Base-by-base conservation (phyloP, 2,329 filamentous ascomycete species). In the Aspergillus costaricaensis region DNA sequence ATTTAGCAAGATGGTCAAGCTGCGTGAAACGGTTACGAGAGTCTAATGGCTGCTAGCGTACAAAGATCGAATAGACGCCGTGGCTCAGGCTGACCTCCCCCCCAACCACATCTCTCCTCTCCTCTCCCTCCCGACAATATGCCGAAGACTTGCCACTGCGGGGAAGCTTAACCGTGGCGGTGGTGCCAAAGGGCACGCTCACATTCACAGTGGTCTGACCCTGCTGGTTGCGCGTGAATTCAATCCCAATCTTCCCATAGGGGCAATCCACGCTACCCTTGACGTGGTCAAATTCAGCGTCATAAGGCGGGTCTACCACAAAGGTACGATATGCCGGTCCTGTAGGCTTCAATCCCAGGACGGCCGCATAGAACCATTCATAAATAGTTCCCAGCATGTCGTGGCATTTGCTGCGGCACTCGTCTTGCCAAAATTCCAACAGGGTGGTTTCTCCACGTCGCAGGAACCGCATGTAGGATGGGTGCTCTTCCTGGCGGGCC, bases 391-490 rank as follows among this genome's bases (percentile, higher is more conserved):
- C 80, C 6, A 82, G 70, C 79, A 82, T 81, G 63, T 82, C 80
- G 62, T 82, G 80, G 50, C 79, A 80, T 76, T 96, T 97, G 63
- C 80, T 81, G 76, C 96, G 91, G 17, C 91, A 90, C 69, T 88
- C 90, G 23, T 84, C 82, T 69, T 96, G 85, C 92, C 92, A 97
- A 70, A 94, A 91, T 55, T 87, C 87, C 8, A 96, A 82, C 1
- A 97, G 80, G 66, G 91, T 92, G 73, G 88, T 91, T 47, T 82
- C 80, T 0, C 80, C 79, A 2, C 75, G 71, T 1, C 79, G 70
- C 1, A 82, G 63, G 64, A 82, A 81, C 0, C 80, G 77, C 79
- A 82, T 80, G 59, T 82, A 82, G 0, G 75, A 79, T 0, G 80
- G 80, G 49, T 82, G 80, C 49, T 82, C 78, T 60, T 82, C 77